Conservation (phyloP, 768 basidiomycete genomes). For the Amanita rimosa region DNA sequence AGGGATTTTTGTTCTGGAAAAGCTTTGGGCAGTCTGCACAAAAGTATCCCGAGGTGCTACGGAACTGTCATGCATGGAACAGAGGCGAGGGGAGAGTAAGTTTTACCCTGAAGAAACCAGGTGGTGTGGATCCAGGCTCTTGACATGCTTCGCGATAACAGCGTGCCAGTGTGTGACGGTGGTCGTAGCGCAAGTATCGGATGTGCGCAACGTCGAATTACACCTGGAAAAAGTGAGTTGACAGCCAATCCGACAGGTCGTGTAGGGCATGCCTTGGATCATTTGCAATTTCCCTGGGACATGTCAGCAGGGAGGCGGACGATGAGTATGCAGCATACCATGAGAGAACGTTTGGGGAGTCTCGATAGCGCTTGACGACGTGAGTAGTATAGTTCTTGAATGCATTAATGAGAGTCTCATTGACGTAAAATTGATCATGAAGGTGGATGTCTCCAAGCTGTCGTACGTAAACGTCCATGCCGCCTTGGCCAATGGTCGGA, state of each 20-base stretch:
- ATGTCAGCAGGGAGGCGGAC: neutral
- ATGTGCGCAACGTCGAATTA: slow-evolving; percentile 38
- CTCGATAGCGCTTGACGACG: slow-evolving; percentile 43
- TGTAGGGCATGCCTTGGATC: slow-evolving; percentile 40
- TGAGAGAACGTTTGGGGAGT: slow-evolving; percentile 38
- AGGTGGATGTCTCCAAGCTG: slow-evolving; percentile 25
- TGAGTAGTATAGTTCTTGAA: slow-evolving; percentile 50
- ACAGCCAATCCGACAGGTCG: neutral
- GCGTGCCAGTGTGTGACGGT: slow-evolving; percentile 50
- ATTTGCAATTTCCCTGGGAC: slow-evolving; percentile 50
- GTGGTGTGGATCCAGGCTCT: slow-evolving; percentile 47
- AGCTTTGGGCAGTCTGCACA: slow-evolving; percentile 47
- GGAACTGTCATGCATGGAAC: neutral
- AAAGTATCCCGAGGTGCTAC: slow-evolving; percentile 43
- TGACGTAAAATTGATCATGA: slow-evolving; percentile 52
- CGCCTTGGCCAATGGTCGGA: slow-evolving; percentile 27
- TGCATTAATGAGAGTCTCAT: slow-evolving; percentile 32
- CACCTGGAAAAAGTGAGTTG: slow-evolving; percentile 27
- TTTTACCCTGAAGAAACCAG: slow-evolving; percentile 50
- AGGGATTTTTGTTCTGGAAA: slow-evolving; percentile 22
- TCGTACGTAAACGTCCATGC: slow-evolving; percentile 58
- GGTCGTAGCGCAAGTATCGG: slow-evolving; percentile 31
- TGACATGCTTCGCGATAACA: slow-evolving; percentile 31
- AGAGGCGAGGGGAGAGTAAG: neutral
- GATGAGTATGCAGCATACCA: slow-evolving; percentile 23